Conservation (phyloP, 352 stramenopile genomes). For the Phytophthora foliorum region DNA sequence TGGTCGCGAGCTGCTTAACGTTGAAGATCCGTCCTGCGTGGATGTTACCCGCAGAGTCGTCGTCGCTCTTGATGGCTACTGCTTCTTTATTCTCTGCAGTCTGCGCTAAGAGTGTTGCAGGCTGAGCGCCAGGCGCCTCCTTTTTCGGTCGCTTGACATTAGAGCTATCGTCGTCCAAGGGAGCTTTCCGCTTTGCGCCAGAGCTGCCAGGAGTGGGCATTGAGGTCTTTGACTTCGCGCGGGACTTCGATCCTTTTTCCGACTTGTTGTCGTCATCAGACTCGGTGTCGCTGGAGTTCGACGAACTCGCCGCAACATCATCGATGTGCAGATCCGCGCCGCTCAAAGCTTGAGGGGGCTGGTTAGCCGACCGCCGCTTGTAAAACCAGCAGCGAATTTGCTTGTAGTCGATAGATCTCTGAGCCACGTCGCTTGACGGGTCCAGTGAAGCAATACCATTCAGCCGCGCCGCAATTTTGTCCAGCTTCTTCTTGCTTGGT, state of each 20-base stretch:
- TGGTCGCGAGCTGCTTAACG: constrained; percentile 85
- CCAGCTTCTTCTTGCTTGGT: constrained; percentile 81
- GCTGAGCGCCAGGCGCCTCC: constrained; percentile 18
- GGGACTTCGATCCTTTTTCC: constrained; percentile 41
- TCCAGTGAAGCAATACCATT: constrained; percentile 75
- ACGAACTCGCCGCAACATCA: constrained; percentile 48
- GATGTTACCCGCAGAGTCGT: constrained; percentile 32
- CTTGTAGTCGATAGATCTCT: constrained; percentile 87
- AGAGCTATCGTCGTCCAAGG: constrained; percentile 32
- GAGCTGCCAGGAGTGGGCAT: constrained; percentile 17
- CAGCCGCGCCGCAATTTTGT: constrained; percentile 79
- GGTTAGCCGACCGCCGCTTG: constrained; percentile 83
- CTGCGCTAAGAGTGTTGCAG: background rate
- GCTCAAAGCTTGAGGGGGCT: constrained; percentile 75
- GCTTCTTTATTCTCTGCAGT: constrained; percentile 22
- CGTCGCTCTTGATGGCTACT: constrained; percentile 27
- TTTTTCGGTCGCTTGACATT: constrained; percentile 45
- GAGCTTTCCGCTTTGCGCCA: constrained; percentile 40
- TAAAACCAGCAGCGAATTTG: constrained; percentile 92
- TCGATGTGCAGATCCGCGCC: constrained; percentile 63
- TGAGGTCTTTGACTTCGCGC: constrained; percentile 37
- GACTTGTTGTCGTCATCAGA: constrained; percentile 68
- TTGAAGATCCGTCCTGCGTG: constrained; percentile 84
- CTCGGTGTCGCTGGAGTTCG: constrained; percentile 73
- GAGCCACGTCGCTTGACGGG: constrained; percentile 59